Conservation (phyloP, 306 rosid species). For the Ziziphus jujuba region DNA sequence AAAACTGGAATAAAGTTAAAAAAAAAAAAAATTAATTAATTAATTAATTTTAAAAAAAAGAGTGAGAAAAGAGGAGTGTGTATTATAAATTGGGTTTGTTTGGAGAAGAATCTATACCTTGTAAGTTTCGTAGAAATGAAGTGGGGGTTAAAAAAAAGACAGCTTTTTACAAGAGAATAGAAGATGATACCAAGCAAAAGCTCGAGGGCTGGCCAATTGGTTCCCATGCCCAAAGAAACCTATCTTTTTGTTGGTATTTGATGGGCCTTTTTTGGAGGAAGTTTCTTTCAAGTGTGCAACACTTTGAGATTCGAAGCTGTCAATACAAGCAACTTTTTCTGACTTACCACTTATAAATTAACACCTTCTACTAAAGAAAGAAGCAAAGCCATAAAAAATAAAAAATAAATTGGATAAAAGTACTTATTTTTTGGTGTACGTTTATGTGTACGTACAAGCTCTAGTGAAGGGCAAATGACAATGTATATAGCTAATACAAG, state of each 20-base stretch:
- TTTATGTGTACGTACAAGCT: constrained; percentile 9
- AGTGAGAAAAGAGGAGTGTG: neutral
- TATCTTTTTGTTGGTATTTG: constrained; percentile 15
- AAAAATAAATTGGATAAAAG: too few relatives aligned
- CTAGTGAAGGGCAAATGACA: neutral
- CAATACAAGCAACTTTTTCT: constrained; percentile 27
- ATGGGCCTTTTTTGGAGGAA: constrained; percentile 46
- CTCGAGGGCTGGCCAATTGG: constrained; percentile 7
- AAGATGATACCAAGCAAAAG: constrained; percentile 3
- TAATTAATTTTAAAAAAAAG: too few relatives aligned
- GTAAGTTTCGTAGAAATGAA: constrained; percentile 37
- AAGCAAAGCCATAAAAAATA: neutral
- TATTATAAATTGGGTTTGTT: too few relatives aligned
- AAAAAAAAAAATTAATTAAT: constrained; percentile 6
- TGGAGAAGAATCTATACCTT: constrained; percentile 25
- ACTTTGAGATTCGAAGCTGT: constrained; percentile 9
- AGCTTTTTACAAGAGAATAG: neutral
- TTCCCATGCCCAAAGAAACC: constrained; percentile 31
- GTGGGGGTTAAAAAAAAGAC: neutral
- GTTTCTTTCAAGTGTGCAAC: constrained; percentile 32
- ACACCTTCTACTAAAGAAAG: neutral
- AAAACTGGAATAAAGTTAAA: constrained; percentile 8
- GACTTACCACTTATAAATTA: constrained; percentile 16
- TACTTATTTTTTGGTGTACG: constrained; percentile 26
- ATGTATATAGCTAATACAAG: neutral